These are phyloP conservation scores for Trichoderma virens DNA, from an alignment of 495 filamentous ascomycete genomes.

Conservation along the genomic window DNA sequence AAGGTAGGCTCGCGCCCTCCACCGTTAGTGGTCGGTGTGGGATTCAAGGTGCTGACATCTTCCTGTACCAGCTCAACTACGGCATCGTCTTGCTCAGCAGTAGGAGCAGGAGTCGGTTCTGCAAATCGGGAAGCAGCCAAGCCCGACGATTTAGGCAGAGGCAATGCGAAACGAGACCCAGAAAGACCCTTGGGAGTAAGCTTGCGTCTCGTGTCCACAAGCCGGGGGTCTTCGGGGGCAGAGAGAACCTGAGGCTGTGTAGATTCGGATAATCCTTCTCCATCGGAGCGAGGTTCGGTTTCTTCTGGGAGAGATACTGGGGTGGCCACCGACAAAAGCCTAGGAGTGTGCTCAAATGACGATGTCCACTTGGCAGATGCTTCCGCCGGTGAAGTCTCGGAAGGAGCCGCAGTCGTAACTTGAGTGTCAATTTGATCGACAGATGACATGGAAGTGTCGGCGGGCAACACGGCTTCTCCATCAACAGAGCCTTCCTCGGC, in stretches of 20 bases:
- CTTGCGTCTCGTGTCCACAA: conserved; percentile 50
- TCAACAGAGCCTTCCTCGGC: conserved; percentile 28
- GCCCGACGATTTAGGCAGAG: background rate
- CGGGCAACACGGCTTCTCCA: conserved; percentile 33
- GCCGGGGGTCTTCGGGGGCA: conserved; percentile 47
- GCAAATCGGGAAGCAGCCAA: conserved; percentile 12
- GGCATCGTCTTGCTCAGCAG: conserved; percentile 5
- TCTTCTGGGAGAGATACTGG: conserved; percentile 22
- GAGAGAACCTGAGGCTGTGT: conserved; percentile 53
- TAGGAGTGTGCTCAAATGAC: conserved; percentile 26
- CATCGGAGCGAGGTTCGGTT: conserved; percentile 30
- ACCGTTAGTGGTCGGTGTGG: background rate
- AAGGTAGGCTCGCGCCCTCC: conserved; percentile 48
- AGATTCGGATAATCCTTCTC: conserved; percentile 32
- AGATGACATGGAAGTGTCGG: conserved; percentile 37
- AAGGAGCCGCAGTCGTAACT: conserved; percentile 21
- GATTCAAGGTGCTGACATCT: background rate
- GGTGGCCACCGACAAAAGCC: background rate
- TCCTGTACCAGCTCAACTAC: background rate
- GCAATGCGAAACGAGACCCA: conserved; percentile 1
- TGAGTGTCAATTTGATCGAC: conserved; percentile 41
- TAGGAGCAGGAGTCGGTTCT: conserved; percentile 17
- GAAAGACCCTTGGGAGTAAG: conserved; percentile 8
- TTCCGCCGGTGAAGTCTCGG: conserved; percentile 33
- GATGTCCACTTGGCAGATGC: conserved; percentile 28